phyloP scores from a whole-genome alignment of 1,139 yeast genomes.

The Scheffersomyces segobiensis region DNA sequence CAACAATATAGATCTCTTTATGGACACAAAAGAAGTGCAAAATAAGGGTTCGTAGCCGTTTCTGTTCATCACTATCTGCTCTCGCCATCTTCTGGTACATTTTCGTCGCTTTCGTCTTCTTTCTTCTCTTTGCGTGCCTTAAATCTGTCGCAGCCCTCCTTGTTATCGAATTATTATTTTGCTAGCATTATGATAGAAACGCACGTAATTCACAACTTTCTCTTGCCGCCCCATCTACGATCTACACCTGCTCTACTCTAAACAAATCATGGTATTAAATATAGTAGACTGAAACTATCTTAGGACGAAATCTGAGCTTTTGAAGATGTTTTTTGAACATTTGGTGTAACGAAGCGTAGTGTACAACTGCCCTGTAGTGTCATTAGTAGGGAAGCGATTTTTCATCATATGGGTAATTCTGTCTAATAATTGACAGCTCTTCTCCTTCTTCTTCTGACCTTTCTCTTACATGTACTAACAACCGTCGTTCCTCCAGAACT shows the following conservation, averaged over 20 bases:
- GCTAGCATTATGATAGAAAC: background rate
- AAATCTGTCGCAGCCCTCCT: background rate
- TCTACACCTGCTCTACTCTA: background rate
- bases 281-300: background rate
- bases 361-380: background rate
- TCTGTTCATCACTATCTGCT: background rate
- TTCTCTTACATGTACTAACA: conserved; percentile 31
- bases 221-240: background rate
- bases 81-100: background rate
- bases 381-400: background rate
- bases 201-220: background rate
- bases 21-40: background rate
- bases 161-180: background rate
- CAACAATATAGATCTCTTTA: background rate
- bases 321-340: background rate
- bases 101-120: background rate
- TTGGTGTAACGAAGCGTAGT: background rate
- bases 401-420: background rate
- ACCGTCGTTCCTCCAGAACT: conserved; percentile 9
- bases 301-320: background rate
- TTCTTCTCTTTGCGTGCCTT: background rate
- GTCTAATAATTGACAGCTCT: conserved; percentile 22
- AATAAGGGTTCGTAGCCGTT: background rate
- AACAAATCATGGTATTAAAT: background rate
- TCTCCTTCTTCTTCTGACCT: conserved; percentile 36